Evolutionary conservation across 805 yeast species (phyloP), one percentile per base, ranked within the genome.

Genomic region (Schwanniomyces yamadae): DNA sequence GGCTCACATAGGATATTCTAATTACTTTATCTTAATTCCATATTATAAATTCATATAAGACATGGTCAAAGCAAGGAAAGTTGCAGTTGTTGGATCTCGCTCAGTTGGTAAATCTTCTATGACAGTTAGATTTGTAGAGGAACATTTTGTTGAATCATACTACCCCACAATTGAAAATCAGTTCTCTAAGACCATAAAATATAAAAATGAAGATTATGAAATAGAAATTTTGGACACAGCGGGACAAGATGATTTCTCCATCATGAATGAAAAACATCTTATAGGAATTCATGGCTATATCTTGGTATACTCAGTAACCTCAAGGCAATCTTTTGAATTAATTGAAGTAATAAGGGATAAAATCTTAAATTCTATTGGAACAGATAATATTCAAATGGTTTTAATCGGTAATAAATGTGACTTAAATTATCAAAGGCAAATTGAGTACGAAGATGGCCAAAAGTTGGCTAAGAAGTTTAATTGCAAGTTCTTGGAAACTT

Each of bases 151-250:
- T 16, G 96, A 89, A 59, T 74, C 83, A 22, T 88, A 89, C 61
- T 89, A 87, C 59, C 96, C 96, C 20, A 89, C 96, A 5, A 85
- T 86, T 43, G 95, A 87, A 57, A 87, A 85, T 60, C 90, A 84
- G 59, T 85, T 84, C 60, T 72, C 80, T 54, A 87, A 84, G 55
- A 70, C 73, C 23, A 72, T 88, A 52, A 72, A 70, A 40, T 77
- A 82, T 57, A 77, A 83, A 42, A 84, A 83, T 42, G 82, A 80
- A 48, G 85, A 82, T 36, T 89, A 84, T 55, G 80, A 81, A 35
- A 77, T 90, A 17, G 96, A 88, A 57, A 84, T 89, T 36, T 66
- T 88, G 41, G 97, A 89, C 54, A 89, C 96, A 0, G 95, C 96
- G 1, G 96, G 96, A 6, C 95, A 87, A 65, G 96, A 88, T 59